phyloP scores from a whole-genome alignment of 1,139 yeast species.

The Keqinozyma sinolaborantium region DNA sequence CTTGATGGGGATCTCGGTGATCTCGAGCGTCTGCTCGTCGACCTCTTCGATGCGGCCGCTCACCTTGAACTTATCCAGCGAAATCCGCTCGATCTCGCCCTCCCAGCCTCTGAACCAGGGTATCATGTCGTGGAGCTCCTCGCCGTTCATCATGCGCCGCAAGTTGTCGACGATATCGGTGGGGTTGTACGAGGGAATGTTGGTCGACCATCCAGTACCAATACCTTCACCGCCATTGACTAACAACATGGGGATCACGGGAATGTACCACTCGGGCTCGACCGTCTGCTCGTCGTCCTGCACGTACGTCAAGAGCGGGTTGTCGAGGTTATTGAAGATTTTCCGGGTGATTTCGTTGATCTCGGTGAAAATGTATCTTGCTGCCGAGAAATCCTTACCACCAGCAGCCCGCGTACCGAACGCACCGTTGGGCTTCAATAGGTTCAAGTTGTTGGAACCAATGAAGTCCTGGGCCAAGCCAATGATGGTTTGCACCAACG shows the following conservation, averaged over 20 bases:
- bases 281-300: conserved; percentile 94
- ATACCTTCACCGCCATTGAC: conserved; percentile 98
- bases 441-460: conserved; percentile 86
- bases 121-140: conserved; percentile 66
- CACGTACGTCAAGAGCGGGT: conserved; percentile 70
- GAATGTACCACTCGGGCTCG: conserved; percentile 95
- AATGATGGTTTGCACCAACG: conserved; percentile 84
- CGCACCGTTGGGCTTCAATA: conserved; percentile 88
- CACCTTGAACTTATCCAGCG: conserved; percentile 66
- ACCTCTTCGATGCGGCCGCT: conserved; percentile 79
- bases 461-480: conserved; percentile 94
- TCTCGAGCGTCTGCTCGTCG: conserved; percentile 78
- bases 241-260: conserved; percentile 86
- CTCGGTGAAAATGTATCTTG: conserved; percentile 94
- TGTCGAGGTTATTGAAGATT: conserved; percentile 78
- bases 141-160: conserved; percentile 67
- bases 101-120: conserved; percentile 99
- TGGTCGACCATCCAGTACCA: conserved; percentile 99
- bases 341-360: conserved; percentile 70
- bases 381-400: conserved; percentile 98
- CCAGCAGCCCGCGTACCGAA: conserved; percentile 97
- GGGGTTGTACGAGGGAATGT: conserved; percentile 89
- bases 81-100: conserved; percentile 68
- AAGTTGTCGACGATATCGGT: conserved; percentile 74
- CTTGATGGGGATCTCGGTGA: conserved; percentile 89